Base-by-base conservation (phyloP, 176 grass and related monocot genomes). In the Juncus inflexus region DNA sequence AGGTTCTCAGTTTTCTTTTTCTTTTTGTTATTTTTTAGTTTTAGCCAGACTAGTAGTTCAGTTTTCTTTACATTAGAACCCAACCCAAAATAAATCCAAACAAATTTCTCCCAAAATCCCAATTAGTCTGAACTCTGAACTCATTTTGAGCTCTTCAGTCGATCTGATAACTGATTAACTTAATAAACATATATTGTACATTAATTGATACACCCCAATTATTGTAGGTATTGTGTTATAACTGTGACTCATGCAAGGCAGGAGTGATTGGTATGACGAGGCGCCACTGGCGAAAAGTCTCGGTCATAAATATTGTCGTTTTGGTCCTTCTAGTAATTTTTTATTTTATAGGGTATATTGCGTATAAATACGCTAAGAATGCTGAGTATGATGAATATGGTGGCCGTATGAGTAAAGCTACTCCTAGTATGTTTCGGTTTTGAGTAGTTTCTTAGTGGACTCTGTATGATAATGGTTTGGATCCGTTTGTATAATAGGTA, bases 211-310 rank as follows among this genome's bases (percentile, higher is more conserved):
- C 19, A 28, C 19, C 19, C 19, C 19, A 28, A 28, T 47, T 47
- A 47, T 47, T 9, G 43, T 47, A 47, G 43, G 43, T 47, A 47
- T 72, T 94, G 40, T 94, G 89, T 78, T 94, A 72, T 72, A 56
- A 76, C 37, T 94, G 84, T 60, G 35, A 55, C 35, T 83, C 89
- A 11, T 92, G 89, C 81, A 92, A 85, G 71, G 84, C 78, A 19
- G 81, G 81, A 2, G 78, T 92, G 9, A 70, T 74, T 3, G 84
- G 55, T 52, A 73, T 51, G 52, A 74, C 84, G 60, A 78, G 67
- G 52, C 58, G 47, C 43, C 79, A 83, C 69, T 92, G 89, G 89
- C 81, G 67, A 57, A 80, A 75, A 43, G 72, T 87, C n/a, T 82
- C 81, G 55, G 9, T 82, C 42, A 73, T 92, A 8, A 82, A 85